A percentile compares a stretch with the other conserved stretches of the same genome.
These are phyloP conservation scores for Protomyces inouyei DNA, from an alignment of 1,139 yeast genomes.

Conservation along the genomic window DNA sequence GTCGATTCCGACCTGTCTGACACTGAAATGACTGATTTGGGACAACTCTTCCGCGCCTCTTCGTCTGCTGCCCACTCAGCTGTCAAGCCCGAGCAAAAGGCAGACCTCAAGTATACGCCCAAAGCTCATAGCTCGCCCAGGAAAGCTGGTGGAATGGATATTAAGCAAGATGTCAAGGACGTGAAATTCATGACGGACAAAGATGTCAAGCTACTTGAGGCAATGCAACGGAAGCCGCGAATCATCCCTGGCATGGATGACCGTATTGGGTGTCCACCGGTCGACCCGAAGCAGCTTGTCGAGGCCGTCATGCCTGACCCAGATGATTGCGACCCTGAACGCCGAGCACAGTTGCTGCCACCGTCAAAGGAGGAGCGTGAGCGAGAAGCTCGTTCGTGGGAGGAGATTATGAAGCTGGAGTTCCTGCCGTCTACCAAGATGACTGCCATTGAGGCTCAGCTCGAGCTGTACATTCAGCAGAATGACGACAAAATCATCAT, in stretches of 20 bases:
- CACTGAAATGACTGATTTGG: background rate
- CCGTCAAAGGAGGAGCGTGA: constrained; percentile 5
- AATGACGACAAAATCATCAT: constrained; percentile 89
- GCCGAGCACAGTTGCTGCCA: background rate
- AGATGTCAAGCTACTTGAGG: background rate
- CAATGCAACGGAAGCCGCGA: background rate
- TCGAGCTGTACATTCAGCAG: constrained; percentile 78
- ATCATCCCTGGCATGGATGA: background rate
- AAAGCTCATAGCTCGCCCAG: background rate
- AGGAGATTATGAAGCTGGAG: constrained; percentile 62
- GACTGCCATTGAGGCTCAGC: constrained; percentile 89
- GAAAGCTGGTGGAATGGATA: background rate
- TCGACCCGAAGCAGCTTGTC: background rate
- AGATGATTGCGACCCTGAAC: background rate
- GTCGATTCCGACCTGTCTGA: background rate
- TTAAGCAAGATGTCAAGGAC: background rate
- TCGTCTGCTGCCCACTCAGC: background rate
- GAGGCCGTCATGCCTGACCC: background rate
- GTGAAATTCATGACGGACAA: background rate
- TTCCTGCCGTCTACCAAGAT: constrained; percentile 95
- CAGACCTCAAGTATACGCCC: background rate
- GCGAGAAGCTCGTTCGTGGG: constrained; percentile 13
- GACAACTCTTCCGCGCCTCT: background rate
- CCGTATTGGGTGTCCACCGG: background rate
- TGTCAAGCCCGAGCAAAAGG: background rate